Evolutionary conservation across 805 yeast genomes (phyloP).

Genomic region (Ascoidea rubescens): DNA sequence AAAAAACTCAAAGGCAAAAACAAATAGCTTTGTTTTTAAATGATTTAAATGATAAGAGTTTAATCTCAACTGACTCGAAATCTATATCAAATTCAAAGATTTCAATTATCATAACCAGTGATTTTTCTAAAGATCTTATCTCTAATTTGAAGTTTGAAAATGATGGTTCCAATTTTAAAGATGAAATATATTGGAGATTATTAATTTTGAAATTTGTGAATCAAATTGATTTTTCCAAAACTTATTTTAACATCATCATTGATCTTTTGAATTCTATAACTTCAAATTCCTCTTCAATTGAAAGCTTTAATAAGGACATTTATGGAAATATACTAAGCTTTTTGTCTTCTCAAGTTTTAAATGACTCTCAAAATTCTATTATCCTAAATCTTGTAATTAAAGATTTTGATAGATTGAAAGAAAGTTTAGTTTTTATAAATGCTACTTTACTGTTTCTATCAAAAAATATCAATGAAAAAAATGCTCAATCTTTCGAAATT

Average conservation of each 20-base stretch:
- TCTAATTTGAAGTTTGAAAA: conserved; percentile 5
- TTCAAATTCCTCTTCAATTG: not conserved
- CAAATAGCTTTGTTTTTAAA: conserved; percentile 29
- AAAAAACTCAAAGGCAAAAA: conserved; percentile 14
- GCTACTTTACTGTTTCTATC: conserved; percentile 15
- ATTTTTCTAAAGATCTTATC: conserved; percentile 6
- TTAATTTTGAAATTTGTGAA: conserved; percentile 25
- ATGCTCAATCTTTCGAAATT: conserved; percentile 8
- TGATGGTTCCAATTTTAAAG: conserved; percentile 10
- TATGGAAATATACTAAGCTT: conserved; percentile 25
- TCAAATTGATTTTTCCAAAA: conserved; percentile 14
- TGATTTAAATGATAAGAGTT: conserved; percentile 18
- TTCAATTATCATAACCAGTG: conserved; percentile 11
- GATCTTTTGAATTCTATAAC: conserved; percentile 11
- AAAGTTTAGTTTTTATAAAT: conserved; percentile 24
- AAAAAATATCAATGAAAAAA: conserved; percentile 3
- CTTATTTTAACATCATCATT: conserved; percentile 13
- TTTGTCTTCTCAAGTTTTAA: conserved; percentile 16
- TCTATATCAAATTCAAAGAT: conserved; percentile 10
- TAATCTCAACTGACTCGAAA: conserved; percentile 8
- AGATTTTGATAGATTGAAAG: conserved; percentile 16
- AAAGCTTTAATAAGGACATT: conserved; percentile 25
- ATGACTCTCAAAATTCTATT: conserved; percentile 1
- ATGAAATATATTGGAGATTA: conserved; percentile 39
- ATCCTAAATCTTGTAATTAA: conserved; percentile 8